Conservation (phyloP, 176 grass and related monocot genomes). For the Ananas comosus region DNA sequence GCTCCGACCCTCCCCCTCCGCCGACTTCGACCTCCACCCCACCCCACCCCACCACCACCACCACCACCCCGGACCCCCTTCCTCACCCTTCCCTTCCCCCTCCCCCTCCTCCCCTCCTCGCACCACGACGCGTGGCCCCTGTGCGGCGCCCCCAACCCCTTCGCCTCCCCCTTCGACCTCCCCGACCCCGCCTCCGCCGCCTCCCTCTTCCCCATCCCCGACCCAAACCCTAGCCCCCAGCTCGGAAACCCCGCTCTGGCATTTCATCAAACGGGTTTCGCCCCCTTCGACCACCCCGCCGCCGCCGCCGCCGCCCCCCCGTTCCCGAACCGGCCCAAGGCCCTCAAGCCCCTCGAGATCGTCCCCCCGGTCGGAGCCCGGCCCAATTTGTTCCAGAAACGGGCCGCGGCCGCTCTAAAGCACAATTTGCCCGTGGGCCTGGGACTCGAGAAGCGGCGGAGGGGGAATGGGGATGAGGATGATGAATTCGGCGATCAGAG, state of each 20-base stretch:
- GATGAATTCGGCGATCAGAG: conserved; percentile 15
- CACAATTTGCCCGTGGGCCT: neutral
- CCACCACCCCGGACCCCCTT: neutral
- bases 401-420: conserved; percentile 19
- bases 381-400: conserved; percentile 26
- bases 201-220: neutral
- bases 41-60: neutral
- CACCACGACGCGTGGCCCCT: neutral
- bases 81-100: neutral
- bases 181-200: neutral
- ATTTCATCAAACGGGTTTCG: conserved; percentile 8
- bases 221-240: conserved; percentile 1
- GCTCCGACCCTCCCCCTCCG: conserved; percentile 2
- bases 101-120: neutral
- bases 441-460: conserved; percentile 5
- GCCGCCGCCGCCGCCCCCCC: neutral
- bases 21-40: neutral
- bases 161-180: neutral
- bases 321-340: conserved; percentile 14
- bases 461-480: conserved; percentile 7
- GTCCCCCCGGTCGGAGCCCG: conserved; percentile 6
- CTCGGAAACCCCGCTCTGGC: neutral
- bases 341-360: conserved; percentile 21
- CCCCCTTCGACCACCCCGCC: conserved; percentile 5
- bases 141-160: neutral